phyloP scores from a whole-genome alignment of 345 rosid species.

The Lenwebbia sp. region DNA sequence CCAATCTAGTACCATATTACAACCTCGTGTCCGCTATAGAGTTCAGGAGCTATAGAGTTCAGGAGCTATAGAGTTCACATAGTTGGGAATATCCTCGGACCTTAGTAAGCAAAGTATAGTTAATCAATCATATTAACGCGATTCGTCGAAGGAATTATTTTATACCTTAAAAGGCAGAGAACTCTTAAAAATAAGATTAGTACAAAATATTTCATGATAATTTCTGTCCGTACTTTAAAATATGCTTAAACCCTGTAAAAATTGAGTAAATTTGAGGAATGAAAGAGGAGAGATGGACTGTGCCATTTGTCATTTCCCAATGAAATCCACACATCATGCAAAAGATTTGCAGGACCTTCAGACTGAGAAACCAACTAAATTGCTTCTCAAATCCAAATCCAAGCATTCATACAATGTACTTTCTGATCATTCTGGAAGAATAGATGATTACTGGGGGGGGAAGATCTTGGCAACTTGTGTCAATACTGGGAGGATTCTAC shows the following conservation, averaged over 20 bases:
- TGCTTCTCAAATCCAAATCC: not conserved
- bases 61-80: no score
- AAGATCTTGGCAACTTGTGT: not conserved
- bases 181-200: not conserved
- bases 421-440: not conserved
- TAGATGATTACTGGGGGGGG: not conserved
- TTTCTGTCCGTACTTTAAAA: not conserved
- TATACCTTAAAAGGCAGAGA: not conserved
- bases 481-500: not conserved
- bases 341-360: not conserved
- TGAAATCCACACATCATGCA: not conserved
- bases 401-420: not conserved
- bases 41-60: no score
- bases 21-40: no score
- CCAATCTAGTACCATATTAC: not conserved
- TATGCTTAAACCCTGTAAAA: not conserved
- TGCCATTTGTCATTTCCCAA: not conserved
- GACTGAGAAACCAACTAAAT: not conserved
- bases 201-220: not conserved
- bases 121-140: not conserved
- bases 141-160: not conserved
- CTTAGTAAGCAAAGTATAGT: not conserved
- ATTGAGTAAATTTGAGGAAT: not conserved
- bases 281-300: not conserved
- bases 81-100: not conserved